Percentiles rank a stretch among this genome's conserved stretches.
Evolutionary conservation across 23 red algal species (phyloP).

Genomic region (Rhodosorus marinus): DNA sequence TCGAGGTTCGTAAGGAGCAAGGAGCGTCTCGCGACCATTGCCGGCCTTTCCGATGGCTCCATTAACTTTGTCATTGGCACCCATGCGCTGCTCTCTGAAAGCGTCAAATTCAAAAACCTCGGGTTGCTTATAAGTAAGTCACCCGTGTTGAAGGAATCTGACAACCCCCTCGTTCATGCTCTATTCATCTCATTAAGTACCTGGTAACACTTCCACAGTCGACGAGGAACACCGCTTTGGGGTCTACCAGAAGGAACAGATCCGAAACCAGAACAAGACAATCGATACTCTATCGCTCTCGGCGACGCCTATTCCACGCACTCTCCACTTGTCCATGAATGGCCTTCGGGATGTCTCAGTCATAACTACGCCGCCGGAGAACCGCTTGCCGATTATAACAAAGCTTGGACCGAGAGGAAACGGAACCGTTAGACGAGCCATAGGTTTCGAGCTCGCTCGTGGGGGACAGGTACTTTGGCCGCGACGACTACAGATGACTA

Average conservation of each 20-base stretch:
- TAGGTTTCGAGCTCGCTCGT: conserved; percentile 31
- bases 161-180: no score
- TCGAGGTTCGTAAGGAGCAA: not conserved
- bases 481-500: no score
- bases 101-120: conserved; percentile 20
- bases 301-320: conserved; percentile 92
- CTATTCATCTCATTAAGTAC: no score
- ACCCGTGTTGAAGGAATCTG: no score
- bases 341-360: conserved; percentile 73
- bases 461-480: conserved; percentile 80
- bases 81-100: conserved; percentile 54
- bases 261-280: conserved; percentile 17
- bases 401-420: conserved; percentile 9
- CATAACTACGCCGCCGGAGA: conserved; percentile 31
- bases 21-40: conserved; percentile 3
- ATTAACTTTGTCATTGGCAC: conserved; percentile 64
- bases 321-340: conserved; percentile 64
- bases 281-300: conserved; percentile 68
- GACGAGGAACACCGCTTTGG: conserved; percentile 98
- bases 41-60: conserved; percentile 12
- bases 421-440: conserved; percentile 19
- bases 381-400: conserved; percentile 57
- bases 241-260: conserved; percentile 93
- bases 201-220: no score
- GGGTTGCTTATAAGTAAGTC: conserved; percentile 60